phyloP scores from a whole-genome alignment of 1,284 basidiomycete species.

The Anthracocystis panici-leucophaei region DNA sequence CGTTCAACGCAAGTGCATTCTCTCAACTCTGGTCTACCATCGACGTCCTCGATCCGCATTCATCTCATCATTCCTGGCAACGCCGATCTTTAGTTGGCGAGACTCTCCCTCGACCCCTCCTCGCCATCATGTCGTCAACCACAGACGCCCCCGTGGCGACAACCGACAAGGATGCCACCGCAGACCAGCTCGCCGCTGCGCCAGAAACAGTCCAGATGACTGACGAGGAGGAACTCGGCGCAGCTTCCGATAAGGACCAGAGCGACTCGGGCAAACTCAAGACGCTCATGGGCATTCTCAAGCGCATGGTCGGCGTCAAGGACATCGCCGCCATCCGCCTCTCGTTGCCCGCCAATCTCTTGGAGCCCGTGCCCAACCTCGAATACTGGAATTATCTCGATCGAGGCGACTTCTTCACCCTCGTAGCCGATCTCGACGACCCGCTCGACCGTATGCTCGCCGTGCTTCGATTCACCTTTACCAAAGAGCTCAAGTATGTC shows the following conservation, averaged over 20 bases:
- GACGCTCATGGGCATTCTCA: conserved; percentile 64
- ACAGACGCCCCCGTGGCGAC: conserved; percentile 30
- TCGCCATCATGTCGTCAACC: conserved; percentile 23
- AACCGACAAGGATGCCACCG: conserved; percentile 51
- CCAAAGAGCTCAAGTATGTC: conserved; percentile 94
- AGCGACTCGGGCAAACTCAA: conserved; percentile 65
- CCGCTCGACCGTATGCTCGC: conserved; percentile 92
- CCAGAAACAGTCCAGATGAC: conserved; percentile 63
- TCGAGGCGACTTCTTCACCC: conserved; percentile 88
- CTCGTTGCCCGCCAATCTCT: conserved; percentile 65
- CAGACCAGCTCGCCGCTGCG: conserved; percentile 52
- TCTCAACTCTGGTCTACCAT: neutral
- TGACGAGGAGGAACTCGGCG: conserved; percentile 61
- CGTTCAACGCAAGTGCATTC: neutral
- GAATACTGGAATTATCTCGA: conserved; percentile 82
- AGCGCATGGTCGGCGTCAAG: conserved; percentile 67
- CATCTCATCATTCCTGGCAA: neutral
- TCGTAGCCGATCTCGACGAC: conserved; percentile 86
- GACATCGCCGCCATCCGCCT: conserved; percentile 67
- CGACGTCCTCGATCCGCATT: neutral
- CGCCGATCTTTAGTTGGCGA: neutral
- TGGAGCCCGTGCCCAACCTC: conserved; percentile 67
- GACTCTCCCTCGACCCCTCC: neutral
- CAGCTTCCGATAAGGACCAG: conserved; percentile 59
- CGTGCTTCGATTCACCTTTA: conserved; percentile 84